Base-by-base conservation (phyloP, 1,139 yeast species). In the Pichia sp. region DNA sequence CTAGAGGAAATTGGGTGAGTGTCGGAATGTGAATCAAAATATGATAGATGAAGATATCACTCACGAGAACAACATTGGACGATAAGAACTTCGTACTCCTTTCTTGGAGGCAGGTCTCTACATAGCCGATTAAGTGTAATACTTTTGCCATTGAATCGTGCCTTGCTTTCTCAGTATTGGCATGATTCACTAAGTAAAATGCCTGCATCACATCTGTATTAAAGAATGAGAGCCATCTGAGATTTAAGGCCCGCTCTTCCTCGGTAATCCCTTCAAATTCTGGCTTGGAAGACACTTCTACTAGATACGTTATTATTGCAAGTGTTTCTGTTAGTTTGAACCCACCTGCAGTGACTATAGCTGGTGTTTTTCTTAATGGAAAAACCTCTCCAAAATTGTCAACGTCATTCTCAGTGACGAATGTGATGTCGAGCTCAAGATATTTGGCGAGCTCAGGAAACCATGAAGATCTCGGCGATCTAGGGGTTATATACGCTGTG, bases 391-490 rank as follows among this genome's bases (percentile, higher is more conserved):
- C 15, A 18, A 29, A 37, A 3, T 33, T 13, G 4, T 18, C 27
- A 16, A 3, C 16, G 9, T n/a, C 1, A 4, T 22, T 19, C 10
- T 11, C 3, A 14, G 26, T 62, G 37, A 58, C 47, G 26, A 67
- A 39, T 42, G 61, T 58, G 49, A 69, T 57, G 40, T 69, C 74
- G 43, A 70, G 59, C 41, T 63, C 57, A 50, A 45, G 25, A 22
- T 27, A 30, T 30, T 45, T 44, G 19, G 37, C 41, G 5, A 45
- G 30, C 22, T 35, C 41, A 22, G 38, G 40, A 26, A 47, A 37
- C 25, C 47, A 37, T 24, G 46, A 35, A 6, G 50, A 47, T 44
- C 51, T 42, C 42, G 51, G 45, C 6, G 50, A 44, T 9, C 29
- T 29, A 14, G 41, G 29, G 19, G 15, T 29, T 27, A 44, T 34